Conservation (phyloP, 2,329 filamentous ascomycete genomes). For the Trichoderma sp. region DNA sequence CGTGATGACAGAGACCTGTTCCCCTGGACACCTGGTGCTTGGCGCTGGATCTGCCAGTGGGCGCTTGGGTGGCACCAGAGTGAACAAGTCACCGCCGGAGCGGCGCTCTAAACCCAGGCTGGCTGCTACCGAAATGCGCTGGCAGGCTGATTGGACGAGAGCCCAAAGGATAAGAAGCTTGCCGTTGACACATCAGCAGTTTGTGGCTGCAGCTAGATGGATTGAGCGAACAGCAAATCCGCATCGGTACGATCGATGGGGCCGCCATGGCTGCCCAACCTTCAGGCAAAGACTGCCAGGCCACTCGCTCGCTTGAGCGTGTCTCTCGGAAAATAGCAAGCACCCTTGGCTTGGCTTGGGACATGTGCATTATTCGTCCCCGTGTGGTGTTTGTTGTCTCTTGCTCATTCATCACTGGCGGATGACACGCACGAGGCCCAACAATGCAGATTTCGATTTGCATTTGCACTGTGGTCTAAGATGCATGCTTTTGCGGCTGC, state of each 20-base stretch:
- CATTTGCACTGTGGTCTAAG: conserved; percentile 6
- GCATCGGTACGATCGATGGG: conserved; percentile 15
- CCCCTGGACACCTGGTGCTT: background rate
- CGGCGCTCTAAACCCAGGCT: conserved; percentile 16
- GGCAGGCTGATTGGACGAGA: conserved; percentile 20
- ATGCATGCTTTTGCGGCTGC: conserved; percentile 14
- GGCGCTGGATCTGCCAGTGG: conserved; percentile 15
- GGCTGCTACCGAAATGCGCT: conserved; percentile 17
- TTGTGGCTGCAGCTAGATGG: conserved; percentile 14
- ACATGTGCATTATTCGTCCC: conserved; percentile 4
- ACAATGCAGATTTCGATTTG: background rate
- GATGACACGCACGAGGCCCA: background rate
- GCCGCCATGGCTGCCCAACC: conserved; percentile 18
- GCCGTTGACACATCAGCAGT: conserved; percentile 21
- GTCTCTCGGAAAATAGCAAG: conserved; percentile 14
- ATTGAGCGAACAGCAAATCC: conserved; percentile 13
- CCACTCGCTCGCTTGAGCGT: conserved; percentile 19
- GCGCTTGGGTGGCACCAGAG: conserved; percentile 7
- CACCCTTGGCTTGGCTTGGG: background rate
- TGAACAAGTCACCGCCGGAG: conserved; percentile 22
- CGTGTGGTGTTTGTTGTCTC: conserved; percentile 6
- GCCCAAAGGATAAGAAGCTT: conserved; percentile 15
- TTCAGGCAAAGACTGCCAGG: background rate
- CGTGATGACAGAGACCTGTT: conserved; percentile 13
- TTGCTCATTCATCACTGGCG: background rate